These are phyloP conservation scores for Jackrogersella minutella DNA, from an alignment of 495 filamentous ascomycete genomes.

Conservation along the genomic window DNA sequence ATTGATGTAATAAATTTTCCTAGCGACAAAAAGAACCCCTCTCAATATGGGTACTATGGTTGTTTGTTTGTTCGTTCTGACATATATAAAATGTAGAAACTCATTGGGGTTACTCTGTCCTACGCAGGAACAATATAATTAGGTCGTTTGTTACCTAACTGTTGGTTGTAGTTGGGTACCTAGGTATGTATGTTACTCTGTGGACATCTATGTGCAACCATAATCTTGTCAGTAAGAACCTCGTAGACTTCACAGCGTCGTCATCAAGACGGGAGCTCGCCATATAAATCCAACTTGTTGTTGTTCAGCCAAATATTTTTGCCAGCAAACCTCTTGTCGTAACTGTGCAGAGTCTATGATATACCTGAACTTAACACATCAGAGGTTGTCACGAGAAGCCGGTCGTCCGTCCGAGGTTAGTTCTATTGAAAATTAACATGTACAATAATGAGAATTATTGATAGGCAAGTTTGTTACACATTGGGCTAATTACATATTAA, in stretches of 20 bases:
- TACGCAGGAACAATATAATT: background rate
- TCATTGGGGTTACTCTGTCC: background rate
- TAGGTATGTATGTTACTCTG: too few species aligned
- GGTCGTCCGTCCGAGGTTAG: slow-evolving; percentile 3
- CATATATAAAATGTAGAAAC: background rate
- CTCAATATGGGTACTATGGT: background rate
- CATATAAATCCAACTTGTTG: slow-evolving; percentile 5
- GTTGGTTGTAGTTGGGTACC: background rate
- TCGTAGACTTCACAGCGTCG: slow-evolving; percentile 2
- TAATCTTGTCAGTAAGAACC: slow-evolving; percentile 14
- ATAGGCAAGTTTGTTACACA: slow-evolving; percentile 12
- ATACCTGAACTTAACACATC: background rate
- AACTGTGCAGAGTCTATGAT: background rate
- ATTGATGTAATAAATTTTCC: slow-evolving; percentile 18
- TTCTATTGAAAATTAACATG: slow-evolving; percentile 23
- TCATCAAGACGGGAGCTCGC: slow-evolving; percentile 1
- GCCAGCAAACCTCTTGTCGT: background rate
- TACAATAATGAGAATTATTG: background rate
- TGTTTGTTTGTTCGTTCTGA: slow-evolving; percentile 18
- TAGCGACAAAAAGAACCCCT: background rate
- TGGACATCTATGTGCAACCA: slow-evolving; percentile 3
- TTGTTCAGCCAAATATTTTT: background rate
- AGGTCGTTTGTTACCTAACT: slow-evolving; percentile 3
- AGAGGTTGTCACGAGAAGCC: slow-evolving; percentile 2
- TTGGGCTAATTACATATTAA: slow-evolving; percentile 14